Evolutionary conservation across 2,329 filamentous ascomycete species (phyloP).

Genomic region (Fusarium redolens): DNA sequence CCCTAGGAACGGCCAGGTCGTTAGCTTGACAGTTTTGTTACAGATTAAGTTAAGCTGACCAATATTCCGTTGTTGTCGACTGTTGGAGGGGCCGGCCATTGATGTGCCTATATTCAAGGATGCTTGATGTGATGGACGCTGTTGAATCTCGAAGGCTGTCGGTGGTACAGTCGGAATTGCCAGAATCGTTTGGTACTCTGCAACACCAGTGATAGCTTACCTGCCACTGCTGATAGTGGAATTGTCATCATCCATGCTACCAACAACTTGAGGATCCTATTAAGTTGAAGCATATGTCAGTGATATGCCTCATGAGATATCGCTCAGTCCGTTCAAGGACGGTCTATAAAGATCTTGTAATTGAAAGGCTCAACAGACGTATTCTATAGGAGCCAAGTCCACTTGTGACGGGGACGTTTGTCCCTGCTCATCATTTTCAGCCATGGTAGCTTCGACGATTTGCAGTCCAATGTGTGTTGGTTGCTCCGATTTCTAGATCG

Average conservation of each 20-base stretch:
- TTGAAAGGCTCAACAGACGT: neutral
- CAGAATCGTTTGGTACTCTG: neutral
- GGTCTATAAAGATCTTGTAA: neutral
- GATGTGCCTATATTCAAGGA: conserved; percentile 45
- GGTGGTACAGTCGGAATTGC: neutral
- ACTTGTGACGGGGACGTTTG: neutral
- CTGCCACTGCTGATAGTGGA: conserved; percentile 3
- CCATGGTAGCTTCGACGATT: neutral
- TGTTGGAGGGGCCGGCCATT: conserved; percentile 44
- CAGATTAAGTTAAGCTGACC: conserved; percentile 9
- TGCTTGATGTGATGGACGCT: conserved; percentile 29
- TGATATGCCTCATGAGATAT: too few relatives aligned
- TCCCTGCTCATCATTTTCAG: neutral
- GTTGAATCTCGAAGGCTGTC: conserved; percentile 24
- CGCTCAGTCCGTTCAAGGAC: neutral
- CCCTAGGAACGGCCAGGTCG: conserved; percentile 8
- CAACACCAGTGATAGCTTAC: neutral
- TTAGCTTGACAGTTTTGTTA: neutral
- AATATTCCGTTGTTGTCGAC: conserved; percentile 44
- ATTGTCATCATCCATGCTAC: conserved; percentile 6
- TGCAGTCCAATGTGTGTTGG: neutral
- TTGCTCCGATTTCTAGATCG: neutral
- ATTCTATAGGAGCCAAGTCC: neutral
- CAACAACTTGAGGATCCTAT: conserved; percentile 29
- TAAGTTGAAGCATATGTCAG: neutral